phyloP scores from a whole-genome alignment of 75 land plant genomes.

The Sequoiadendron giganteum region DNA sequence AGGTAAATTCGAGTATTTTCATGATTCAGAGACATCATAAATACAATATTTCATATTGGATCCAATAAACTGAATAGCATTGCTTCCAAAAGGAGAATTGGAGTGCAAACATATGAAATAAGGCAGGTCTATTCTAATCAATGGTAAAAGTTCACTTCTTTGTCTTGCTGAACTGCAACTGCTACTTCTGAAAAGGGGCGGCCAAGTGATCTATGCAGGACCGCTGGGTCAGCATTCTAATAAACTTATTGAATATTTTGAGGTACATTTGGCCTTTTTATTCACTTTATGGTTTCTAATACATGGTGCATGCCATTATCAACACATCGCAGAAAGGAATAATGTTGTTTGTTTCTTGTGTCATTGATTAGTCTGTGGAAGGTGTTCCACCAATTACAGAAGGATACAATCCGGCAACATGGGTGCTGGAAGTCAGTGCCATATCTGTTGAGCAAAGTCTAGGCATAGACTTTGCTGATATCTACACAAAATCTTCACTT shows the following conservation, averaged over 20 bases:
- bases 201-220: constrained; percentile 42
- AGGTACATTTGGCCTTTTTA: constrained; percentile 18
- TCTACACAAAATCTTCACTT: constrained; percentile 57
- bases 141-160: neutral
- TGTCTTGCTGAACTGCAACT: constrained; percentile 23
- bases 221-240: constrained; percentile 35
- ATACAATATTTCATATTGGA: neutral
- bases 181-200: constrained; percentile 39
- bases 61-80: neutral
- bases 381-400: constrained; percentile 55
- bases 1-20: constrained; percentile 13
- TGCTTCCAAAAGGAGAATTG: neutral
- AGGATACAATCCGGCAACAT: constrained; percentile 73
- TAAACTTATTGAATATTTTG: constrained; percentile 33
- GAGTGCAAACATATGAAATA: neutral
- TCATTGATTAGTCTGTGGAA: constrained; percentile 32
- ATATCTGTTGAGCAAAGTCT: constrained; percentile 41
- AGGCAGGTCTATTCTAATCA: neutral
- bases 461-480: constrained; percentile 50
- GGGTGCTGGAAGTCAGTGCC: constrained; percentile 70
- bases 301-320: neutral
- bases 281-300: neutral
- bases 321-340: neutral
- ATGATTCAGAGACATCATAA: neutral
- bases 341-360: neutral